phyloP scores from a whole-genome alignment of 78 protist genomes.

The Protostelium mycophagum region DNA sequence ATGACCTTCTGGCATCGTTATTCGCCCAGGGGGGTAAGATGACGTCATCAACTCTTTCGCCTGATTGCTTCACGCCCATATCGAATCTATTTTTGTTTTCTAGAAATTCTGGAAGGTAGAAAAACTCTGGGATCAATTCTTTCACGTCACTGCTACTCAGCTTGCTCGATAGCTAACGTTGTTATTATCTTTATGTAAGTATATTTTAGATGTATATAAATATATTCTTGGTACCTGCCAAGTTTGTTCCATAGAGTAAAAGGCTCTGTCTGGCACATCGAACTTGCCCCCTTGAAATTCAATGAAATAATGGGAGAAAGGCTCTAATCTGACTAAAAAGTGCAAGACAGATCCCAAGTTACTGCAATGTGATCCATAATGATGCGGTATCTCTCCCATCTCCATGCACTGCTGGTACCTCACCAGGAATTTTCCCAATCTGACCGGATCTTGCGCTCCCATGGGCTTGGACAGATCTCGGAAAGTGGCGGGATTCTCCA shows the following conservation, averaged over 20 bases:
- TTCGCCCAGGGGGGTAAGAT: conserved; percentile 94
- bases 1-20: conserved; percentile 34
- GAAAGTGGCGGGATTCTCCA: conserved; percentile 50
- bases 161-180: conserved; percentile 18
- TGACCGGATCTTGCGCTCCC: conserved; percentile 72
- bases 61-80: conserved; percentile 85
- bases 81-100: conserved; percentile 61
- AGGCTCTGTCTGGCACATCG: conserved; percentile 89
- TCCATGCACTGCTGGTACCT: conserved; percentile 43
- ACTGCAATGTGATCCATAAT: conserved; percentile 85
- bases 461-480: conserved; percentile 82
- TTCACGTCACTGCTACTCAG: conserved; percentile 72
- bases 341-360: conserved; percentile 66
- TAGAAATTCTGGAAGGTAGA: conserved; percentile 80
- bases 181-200: neutral
- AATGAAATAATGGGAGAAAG: conserved; percentile 67
- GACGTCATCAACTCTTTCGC: conserved; percentile 74
- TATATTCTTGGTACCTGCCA: conserved; percentile 21
- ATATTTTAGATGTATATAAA: neutral
- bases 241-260: conserved; percentile 56
- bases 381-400: conserved; percentile 59
- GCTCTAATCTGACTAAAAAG: conserved; percentile 82
- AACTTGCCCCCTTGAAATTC: conserved; percentile 85
- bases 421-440: conserved; percentile 37
- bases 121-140: conserved; percentile 96